Evolutionary conservation across 2,329 filamentous ascomycete genomes (phyloP), one percentile per base, ranked within the genome.

Genomic region (Aspergillus latus): DNA sequence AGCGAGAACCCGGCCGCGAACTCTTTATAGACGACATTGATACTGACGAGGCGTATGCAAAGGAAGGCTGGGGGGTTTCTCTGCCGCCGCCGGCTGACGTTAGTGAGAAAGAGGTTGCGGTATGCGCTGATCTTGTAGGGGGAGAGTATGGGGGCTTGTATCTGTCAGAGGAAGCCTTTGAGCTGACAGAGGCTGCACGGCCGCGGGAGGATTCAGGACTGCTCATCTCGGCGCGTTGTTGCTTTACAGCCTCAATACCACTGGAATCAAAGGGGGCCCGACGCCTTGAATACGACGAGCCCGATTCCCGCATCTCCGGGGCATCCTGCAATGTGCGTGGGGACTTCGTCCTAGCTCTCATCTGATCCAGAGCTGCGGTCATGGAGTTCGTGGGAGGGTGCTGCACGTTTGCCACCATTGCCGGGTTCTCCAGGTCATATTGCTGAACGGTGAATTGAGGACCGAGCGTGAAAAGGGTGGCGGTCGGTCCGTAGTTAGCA

Each of bases 371-470:
- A 10, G 91, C 90, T 1, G 89, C 92, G 0, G 92, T 89, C 30
- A 91, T 89, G 11, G 92, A 82, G 29, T 88, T 81, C 59, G 88
- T 86, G 21, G 91, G 90, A 32, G 88, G 84, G 72, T 97, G 92
- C 66, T 96, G 92, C 10, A 94, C 88, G 69, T 92, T 92, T 59
- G 88, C 87, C 29, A 97, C 89, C 78, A 97, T 85, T 10, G 89
- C 84, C 6, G 88, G 86, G 7, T 89, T 90, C 66, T 95, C 96
- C 43, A 97, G 81, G 70, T 97, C 92, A 70, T 96, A 97, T 72
- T 99, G 94, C 72, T 97, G 93, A 2, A 96, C 88, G 2, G 90
- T 94, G 68, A 93, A 88, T 64, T 93, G 91, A 40, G 88, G 86
- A 1, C 92, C 91, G 15, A 97, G 78, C 0, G 93, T 97, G 75